Conservation (phyloP, 768 basidiomycete species). For the Pleurotus tuber-regium region DNA sequence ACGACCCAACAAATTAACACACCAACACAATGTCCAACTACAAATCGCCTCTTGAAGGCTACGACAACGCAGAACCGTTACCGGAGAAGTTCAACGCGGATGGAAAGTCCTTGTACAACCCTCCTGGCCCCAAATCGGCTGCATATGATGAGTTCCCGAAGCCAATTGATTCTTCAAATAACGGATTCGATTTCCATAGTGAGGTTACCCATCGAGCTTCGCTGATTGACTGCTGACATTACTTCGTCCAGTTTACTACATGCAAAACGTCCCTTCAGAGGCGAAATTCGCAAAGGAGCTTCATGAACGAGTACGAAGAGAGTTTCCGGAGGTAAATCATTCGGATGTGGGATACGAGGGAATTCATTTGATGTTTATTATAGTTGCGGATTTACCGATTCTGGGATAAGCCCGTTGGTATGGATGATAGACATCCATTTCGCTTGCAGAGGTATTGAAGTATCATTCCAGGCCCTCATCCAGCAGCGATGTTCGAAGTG, state of each 20-base stretch:
- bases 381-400: constrained; percentile 62
- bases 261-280: constrained; percentile 41
- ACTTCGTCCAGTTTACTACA: constrained; percentile 55
- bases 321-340: constrained; percentile 62
- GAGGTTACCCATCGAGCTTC: constrained; percentile 20
- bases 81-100: constrained; percentile 47
- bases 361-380: background rate
- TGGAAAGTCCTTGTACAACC: constrained; percentile 55
- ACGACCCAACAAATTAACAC: too few relatives aligned
- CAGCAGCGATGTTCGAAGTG: constrained; percentile 71
- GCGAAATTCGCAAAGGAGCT: constrained; percentile 49
- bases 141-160: constrained; percentile 54
- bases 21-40: constrained; percentile 18
- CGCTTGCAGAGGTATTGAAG: background rate
- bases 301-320: constrained; percentile 55
- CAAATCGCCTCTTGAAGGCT: constrained; percentile 35
- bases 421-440: constrained; percentile 16
- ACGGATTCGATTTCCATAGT: constrained; percentile 78
- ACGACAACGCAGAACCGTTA: constrained; percentile 37
- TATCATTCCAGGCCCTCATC: constrained; percentile 50
- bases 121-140: constrained; percentile 41
- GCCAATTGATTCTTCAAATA: constrained; percentile 49
- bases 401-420: constrained; percentile 63
- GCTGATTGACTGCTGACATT: background rate
- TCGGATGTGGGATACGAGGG: background rate